Percentiles rank a stretch among this genome's conserved stretches.
Evolutionary conservation across 371 early-diverging fungal species (phyloP).

Genomic region (Capillidium rhysosporum): DNA sequence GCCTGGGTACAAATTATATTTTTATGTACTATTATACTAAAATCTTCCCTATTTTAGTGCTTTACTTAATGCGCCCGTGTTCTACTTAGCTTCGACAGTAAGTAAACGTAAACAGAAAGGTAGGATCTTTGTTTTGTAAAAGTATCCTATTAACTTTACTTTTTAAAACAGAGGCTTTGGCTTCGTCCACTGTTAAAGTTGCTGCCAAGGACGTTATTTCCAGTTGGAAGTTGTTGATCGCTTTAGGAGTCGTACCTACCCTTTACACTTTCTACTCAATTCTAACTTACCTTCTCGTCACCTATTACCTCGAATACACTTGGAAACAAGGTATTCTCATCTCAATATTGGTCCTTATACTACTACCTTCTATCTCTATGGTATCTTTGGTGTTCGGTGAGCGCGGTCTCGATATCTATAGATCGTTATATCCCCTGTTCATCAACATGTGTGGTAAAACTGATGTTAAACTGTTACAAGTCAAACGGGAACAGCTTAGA

Average conservation of each 20-base stretch:
- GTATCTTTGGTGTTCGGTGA: slow-evolving; percentile 74
- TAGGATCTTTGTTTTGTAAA: slow-evolving; percentile 9
- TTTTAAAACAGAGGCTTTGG: slow-evolving; percentile 57
- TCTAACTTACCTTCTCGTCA: slow-evolving; percentile 16
- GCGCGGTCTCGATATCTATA: slow-evolving; percentile 67
- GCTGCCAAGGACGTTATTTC: slow-evolving; percentile 84
- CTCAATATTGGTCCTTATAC: slow-evolving; percentile 30
- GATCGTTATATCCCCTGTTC: slow-evolving; percentile 67
- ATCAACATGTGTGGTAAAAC: slow-evolving; percentile 38
- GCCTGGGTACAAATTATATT: slow-evolving; percentile 46
- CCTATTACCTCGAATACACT: slow-evolving; percentile 16
- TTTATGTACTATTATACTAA: background rate
- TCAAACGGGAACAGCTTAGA: slow-evolving; percentile 49
- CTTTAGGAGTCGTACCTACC: slow-evolving; percentile 52
- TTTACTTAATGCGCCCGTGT: slow-evolving; percentile 59
- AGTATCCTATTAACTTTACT: background rate
- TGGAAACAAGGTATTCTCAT: slow-evolving; percentile 15
- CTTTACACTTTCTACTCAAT: slow-evolving; percentile 52
- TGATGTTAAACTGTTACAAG: slow-evolving; percentile 29
- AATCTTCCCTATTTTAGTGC: slow-evolving; percentile 17
- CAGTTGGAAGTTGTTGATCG: slow-evolving; percentile 89
- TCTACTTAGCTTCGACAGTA: slow-evolving; percentile 40
- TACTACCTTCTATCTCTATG: slow-evolving; percentile 53
- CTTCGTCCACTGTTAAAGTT: slow-evolving; percentile 79
- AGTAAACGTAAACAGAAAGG: slow-evolving; percentile 59